phyloP scores from a whole-genome alignment of 169 alveolate species.

The Amoebophrya sp. region DNA sequence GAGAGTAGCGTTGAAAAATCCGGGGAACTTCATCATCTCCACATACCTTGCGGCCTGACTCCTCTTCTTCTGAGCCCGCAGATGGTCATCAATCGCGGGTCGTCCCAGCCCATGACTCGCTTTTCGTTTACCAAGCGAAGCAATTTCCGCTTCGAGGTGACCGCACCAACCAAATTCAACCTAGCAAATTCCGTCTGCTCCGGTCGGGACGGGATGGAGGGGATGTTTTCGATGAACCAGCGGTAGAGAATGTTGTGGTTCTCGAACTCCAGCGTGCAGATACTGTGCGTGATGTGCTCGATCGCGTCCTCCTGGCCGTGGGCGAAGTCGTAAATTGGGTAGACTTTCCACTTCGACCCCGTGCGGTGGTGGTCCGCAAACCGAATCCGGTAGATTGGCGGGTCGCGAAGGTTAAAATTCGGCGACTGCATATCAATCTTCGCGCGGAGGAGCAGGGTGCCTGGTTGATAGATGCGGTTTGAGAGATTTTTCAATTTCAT shows the following conservation, averaged over 20 bases:
- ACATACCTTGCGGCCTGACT: conserved; percentile 74
- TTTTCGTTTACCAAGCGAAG: conserved; percentile 77
- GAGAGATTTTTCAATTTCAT: too few species aligned
- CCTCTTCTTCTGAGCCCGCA: conserved; percentile 96
- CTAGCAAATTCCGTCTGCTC: conserved; percentile 91
- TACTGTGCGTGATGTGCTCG: conserved; percentile 95
- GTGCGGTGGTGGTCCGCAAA: conserved; percentile 91
- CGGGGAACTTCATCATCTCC: conserved; percentile 90
- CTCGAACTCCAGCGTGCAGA: conserved; percentile 98
- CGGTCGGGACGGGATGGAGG: conserved; percentile 71
- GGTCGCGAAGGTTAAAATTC: conserved; percentile 97
- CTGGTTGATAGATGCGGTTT: too few species aligned
- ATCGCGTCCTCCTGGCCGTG: conserved; percentile 98
- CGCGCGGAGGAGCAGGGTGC: conserved; percentile 79
- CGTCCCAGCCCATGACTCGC: conserved; percentile 85
- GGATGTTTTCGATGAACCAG: conserved; percentile 82
- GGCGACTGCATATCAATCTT: conserved; percentile 94
- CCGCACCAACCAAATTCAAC: conserved; percentile 89
- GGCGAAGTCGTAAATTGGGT: conserved; percentile 98
- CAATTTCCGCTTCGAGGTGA: conserved; percentile 91
- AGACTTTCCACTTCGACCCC: conserved; percentile 95
- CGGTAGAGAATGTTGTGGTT: conserved; percentile 95
- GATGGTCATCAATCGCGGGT: conserved; percentile 97
- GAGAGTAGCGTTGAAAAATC: conserved; percentile 85
- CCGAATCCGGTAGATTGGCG: conserved; percentile 70